Base-by-base conservation (phyloP, 2,329 filamentous ascomycete genomes). In the Paracoccidioides lutzii region DNA sequence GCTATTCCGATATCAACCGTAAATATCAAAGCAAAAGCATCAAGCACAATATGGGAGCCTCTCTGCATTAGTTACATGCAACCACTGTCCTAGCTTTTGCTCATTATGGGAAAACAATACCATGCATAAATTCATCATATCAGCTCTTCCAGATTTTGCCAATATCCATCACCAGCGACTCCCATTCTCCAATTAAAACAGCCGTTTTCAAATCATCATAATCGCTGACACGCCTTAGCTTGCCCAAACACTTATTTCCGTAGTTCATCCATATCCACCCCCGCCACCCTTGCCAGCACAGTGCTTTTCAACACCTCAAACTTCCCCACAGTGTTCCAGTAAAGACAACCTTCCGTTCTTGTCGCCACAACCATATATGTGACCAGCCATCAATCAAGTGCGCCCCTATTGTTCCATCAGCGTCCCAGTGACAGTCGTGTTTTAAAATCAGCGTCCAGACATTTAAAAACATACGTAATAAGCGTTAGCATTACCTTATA, bases 331-430 rank as follows among this genome's bases (percentile, higher is more conserved):
- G 54, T 40, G 4, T 30, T 9, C 22, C 38, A 42, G 33, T 55
- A 52, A 12, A 38, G 6, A 14, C 14, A 7, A 8, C 15, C 28
- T 10, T 44, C 30, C 8, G 10, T 15, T n/a, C 51, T 53, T 3
- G 56, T 48, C 9, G 48, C 41, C 1, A 35, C 45, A 5, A 42
- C 33, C 22, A 57, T 32, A 37, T 48, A 41, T 9, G 14, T 28
- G 4, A 48, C 56, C 15, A 57, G 48, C 41, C 54, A 57, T 57
- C 56, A 43, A 55, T 37, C 14, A 57, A 44, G 38, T 53, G 55
- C 7, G 42, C 53, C 33, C 53, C 35, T 53, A 55, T 15, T 38
- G 33, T 3, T 43, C 46, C 12, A 33, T 7, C 8, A 55, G 51
- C 8, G 52, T 28, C 15, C 51, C 41, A 4, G 43, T 9, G 22